Evolutionary conservation across 768 basidiomycete genomes (phyloP).

Genomic region (Strobilomyces confusus): DNA sequence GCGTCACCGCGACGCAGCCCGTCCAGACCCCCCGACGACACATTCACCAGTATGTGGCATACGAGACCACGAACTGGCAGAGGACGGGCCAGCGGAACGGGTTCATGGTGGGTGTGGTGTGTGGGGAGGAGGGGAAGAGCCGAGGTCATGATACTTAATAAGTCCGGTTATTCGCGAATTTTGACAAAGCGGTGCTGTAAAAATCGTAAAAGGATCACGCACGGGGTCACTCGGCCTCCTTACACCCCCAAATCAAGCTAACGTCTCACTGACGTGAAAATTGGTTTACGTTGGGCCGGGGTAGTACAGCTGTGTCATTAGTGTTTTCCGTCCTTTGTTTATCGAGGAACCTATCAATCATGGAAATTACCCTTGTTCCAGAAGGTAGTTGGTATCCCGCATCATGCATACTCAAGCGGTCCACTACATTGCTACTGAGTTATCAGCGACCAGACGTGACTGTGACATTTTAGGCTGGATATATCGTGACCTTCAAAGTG

Average conservation of each 20-base stretch:
- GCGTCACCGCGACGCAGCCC: too few species aligned
- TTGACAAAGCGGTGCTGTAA: too few species aligned
- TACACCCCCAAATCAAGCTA: background rate
- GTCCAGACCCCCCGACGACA: background rate
- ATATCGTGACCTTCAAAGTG: background rate
- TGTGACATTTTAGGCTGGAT: background rate
- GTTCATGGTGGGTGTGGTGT: constrained; percentile 8
- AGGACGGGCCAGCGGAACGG: constrained; percentile 16
- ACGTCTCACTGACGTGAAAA: background rate
- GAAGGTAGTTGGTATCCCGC: background rate
- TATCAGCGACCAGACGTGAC: background rate
- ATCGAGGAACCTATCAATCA: background rate
- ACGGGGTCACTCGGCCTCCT: too few species aligned
- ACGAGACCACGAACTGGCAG: constrained; percentile 38
- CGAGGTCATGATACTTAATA: too few species aligned
- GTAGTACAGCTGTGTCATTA: background rate
- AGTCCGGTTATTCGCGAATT: too few species aligned
- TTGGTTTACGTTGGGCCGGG: background rate
- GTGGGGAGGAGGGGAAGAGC: background rate
- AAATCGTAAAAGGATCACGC: too few species aligned
- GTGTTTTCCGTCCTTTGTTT: background rate
- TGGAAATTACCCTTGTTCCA: background rate
- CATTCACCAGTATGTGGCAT: constrained; percentile 72
- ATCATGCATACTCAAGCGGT: background rate
- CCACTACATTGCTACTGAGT: background rate